Evolutionary conservation across 352 stramenopile species (phyloP), one percentile per base, ranked within the genome.

Genomic region (Aphanomyces euteiches): DNA sequence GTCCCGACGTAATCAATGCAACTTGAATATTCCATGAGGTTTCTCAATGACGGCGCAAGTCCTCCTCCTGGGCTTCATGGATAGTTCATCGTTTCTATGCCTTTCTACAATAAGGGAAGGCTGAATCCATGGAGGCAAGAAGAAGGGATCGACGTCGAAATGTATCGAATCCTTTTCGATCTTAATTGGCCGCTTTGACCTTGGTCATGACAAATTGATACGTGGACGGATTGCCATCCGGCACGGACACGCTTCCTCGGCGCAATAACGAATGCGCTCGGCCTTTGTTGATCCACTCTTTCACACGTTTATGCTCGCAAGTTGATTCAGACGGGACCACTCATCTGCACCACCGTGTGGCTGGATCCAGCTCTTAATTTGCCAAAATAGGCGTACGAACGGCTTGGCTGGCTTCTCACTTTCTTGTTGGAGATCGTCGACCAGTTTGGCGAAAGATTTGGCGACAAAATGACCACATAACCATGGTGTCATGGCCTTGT

Each of bases 391-490:
- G 17, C 54, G 45, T 5, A 69, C 63, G 43, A 48, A n/a, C n/a
- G n/a, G 7, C 34, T 54, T 58, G 6, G 50, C 36, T n/a, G 12
- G 17, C 12, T 58, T 58, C 7, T 15, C 43, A 48, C 40, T n/a
- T 15, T 59, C 63, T 15, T 10, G 5, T 41, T 69, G 47, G 17
- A 67, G 5, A 17, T 50, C 28, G 4, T 72, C 53, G 12, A 72
- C 2, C 3, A 72, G 38, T 37, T 67, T 36, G 6, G 66, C 66
- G 10, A 72, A 69, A 13, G 50, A 17, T 68, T 72, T 72, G 53
- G 66, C 37, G 4, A 39, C 40, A 34, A 72, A 72, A 54, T 72
- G 66, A 17, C 66, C 66, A 39, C 66, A 72, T 5, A 72, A n/a
- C 66, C 66, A 72, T 21, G 66, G 54, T 19, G 48, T 8, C 12